Base-by-base conservation (phyloP, 345 rosid species). In the Bruguiera sexangula region DNA sequence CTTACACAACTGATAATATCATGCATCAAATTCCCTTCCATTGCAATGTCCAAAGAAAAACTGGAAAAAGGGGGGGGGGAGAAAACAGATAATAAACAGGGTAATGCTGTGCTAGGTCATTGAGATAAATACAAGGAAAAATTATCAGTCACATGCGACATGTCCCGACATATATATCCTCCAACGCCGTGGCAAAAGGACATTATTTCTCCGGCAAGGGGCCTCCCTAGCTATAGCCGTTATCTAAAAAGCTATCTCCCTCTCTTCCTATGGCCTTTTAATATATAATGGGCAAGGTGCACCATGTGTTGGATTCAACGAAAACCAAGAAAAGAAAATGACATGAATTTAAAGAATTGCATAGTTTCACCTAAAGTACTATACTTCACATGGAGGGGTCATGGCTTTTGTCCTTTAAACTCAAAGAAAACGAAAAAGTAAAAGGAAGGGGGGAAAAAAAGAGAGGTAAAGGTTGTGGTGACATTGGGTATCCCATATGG, bases 361-460 rank as follows among this genome's bases (percentile, higher is more conserved):
- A 27, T 43, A 20, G 21, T n/a, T 21, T 43, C 69, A 50, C 36
- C 65, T 70, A 70, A 71, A 71, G 63, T 36, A 37, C 43, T 63
- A 8, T 27, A 0, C 20, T 24, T 43, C 70, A 66, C 75, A 65
- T 59, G 75, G 75, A 65, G 75, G 75, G 60, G 65, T 31, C 69
- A 54, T 18, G 60, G 59, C 34, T 36, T 43, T 50, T 58, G 52
- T 50, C 36, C 60, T 22, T 39, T 66, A 60, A 32, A 22, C 60
- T 65, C 65, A 64, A 65, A 58, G 51, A 65, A 64, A 72, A 65
- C 13, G 7, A 58, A 56, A 71, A 55, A 56, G 50, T 5, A 5
- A 63, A 29, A n/a, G 32, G 31, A 8, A 7, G n/a, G 24, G 54
- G 19, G 26, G 7, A 32, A 32, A 32, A 31, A 48, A 69, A 15